Percentiles rank a stretch among this genome's conserved stretches.
phyloP scores from a whole-genome alignment of 192 early-diverging fungal genomes.

The Podila horticola region DNA sequence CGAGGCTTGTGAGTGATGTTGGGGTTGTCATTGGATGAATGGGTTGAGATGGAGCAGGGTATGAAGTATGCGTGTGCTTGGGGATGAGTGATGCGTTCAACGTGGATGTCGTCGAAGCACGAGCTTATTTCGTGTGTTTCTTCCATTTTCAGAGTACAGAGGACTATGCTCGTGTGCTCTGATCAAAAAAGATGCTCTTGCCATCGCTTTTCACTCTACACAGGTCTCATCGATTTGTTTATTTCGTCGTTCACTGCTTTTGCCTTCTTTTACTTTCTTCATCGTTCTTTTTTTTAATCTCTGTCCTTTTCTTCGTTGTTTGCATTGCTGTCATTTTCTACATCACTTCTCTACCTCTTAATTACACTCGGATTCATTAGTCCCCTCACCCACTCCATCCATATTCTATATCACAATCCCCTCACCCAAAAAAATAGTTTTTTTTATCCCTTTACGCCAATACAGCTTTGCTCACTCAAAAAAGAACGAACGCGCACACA shows the following conservation, averaged over 20 bases:
- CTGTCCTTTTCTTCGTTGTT: conserved; percentile 5
- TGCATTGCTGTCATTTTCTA: neutral
- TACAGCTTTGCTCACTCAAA: too few species aligned
- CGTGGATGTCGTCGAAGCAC: too few species aligned
- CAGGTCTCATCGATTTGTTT: neutral
- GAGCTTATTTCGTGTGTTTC: too few species aligned
- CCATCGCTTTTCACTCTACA: neutral
- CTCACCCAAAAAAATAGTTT: too few species aligned
- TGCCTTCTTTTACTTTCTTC: neutral
- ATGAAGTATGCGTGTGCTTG: neutral
- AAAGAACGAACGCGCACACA: too few species aligned
- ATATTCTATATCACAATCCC: too few species aligned
- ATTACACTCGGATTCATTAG: too few species aligned
- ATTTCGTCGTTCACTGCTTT: neutral
- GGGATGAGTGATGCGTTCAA: neutral
- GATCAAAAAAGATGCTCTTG: neutral
- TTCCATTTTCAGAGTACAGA: neutral
- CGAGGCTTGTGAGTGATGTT: conserved; percentile 40
- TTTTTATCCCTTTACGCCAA: too few species aligned
- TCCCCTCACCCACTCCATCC: too few species aligned
- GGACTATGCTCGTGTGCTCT: neutral
- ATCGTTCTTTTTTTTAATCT: conserved; percentile 1
- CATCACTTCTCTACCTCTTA: neutral
- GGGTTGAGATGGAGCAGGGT: neutral
- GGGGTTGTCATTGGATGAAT: conserved; percentile 16